Conservation (phyloP, 768 basidiomycete genomes). For the Leucocoprinus sp. region DNA sequence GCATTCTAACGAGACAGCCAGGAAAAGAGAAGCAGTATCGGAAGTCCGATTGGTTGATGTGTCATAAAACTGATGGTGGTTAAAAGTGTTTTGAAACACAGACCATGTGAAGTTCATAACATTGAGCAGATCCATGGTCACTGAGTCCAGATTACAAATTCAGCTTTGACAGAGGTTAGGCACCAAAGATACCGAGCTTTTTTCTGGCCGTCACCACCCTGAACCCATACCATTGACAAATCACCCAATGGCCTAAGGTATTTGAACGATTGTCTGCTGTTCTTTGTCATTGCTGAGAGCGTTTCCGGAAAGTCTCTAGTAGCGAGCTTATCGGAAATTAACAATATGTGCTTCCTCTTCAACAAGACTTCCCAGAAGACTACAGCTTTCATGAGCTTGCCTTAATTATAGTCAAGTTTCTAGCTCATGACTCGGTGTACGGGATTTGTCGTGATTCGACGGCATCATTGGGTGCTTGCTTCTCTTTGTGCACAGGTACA, state of each 20-base stretch:
- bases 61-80: conserved; percentile 2
- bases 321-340: conserved; percentile 5
- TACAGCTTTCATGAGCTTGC: not conserved
- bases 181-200: not conserved
- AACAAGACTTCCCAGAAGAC: not conserved
- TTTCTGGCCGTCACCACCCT: not conserved
- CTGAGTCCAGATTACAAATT: conserved; percentile 4
- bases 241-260: not conserved
- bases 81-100: conserved; percentile 6
- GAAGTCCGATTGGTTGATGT: conserved; percentile 1
- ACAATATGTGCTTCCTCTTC: not conserved
- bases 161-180: conserved; percentile 1
- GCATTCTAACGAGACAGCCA: not conserved
- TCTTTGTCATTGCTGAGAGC: no score
- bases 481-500: not conserved
- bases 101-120: conserved; percentile 3
- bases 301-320: not conserved
- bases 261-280: no score
- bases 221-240: not conserved
- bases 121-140: conserved; percentile 1
- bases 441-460: conserved; percentile 4
- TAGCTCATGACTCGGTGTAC: not conserved
- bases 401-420: not conserved
- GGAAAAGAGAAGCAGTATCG: not conserved
- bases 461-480: not conserved